Percentiles rank a stretch among this genome's conserved stretches.
Evolutionary conservation across 805 yeast species (phyloP).

Genomic region (Yarrowia alimentaria): DNA sequence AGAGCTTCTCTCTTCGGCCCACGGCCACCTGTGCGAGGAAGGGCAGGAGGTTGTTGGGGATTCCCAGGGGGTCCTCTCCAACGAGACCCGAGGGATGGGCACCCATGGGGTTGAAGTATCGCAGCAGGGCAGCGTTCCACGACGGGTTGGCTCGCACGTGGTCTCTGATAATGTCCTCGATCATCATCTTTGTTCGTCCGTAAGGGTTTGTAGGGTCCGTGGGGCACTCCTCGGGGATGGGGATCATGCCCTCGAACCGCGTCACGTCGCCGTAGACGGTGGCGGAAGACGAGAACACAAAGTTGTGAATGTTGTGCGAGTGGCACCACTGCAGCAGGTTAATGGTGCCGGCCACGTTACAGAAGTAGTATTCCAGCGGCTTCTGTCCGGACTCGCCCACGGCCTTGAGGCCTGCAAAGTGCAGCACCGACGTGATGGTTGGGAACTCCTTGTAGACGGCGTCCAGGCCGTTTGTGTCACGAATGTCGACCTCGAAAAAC

Average conservation of each 20-base stretch:
- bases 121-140: conserved; percentile 54
- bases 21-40: conserved; percentile 74
- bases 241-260: conserved; percentile 66
- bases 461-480: conserved; percentile 50
- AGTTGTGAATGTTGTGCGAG: conserved; percentile 46
- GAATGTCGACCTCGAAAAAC: conserved; percentile 58
- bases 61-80: conserved; percentile 79
- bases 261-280: conserved; percentile 84
- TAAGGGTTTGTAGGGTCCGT: conserved; percentile 74
- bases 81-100: conserved; percentile 79
- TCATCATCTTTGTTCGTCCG: conserved; percentile 66
- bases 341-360: conserved; percentile 66
- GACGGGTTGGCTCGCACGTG: conserved; percentile 44
- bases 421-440: conserved; percentile 59
- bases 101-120: conserved; percentile 83
- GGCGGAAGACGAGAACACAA: conserved; percentile 77
- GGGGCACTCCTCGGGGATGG: conserved; percentile 77
- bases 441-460: conserved; percentile 50
- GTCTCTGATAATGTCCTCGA: conserved; percentile 62
- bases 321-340: conserved; percentile 54
- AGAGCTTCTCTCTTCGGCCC: conserved; percentile 63
- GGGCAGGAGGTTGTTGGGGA: conserved; percentile 75
- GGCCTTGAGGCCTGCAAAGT: conserved; percentile 80
- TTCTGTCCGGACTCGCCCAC: conserved; percentile 72
- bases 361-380: conserved; percentile 66